Percentiles rank a stretch among this genome's conserved stretches.
Evolutionary conservation across 768 basidiomycete genomes (phyloP).

Genomic region (Termitomyces sp.): DNA sequence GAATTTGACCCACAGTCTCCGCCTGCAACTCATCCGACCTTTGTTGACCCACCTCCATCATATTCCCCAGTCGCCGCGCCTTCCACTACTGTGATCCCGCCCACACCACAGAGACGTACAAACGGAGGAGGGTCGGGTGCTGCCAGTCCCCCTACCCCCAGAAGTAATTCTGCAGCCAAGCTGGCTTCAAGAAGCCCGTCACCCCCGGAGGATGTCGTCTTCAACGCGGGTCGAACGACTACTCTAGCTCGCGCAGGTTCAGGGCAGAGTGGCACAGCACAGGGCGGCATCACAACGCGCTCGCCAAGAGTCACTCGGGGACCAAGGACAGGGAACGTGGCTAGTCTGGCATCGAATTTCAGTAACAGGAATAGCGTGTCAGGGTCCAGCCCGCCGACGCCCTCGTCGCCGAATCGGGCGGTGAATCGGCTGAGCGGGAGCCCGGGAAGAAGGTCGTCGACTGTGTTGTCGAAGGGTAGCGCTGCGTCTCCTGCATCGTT

Average conservation of each 20-base stretch:
- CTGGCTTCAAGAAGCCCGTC: slow-evolving; percentile 39
- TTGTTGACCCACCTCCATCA: slow-evolving; percentile 38
- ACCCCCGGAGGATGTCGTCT: slow-evolving; percentile 33
- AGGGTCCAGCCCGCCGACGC: slow-evolving; percentile 24
- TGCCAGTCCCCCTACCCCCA: slow-evolving; percentile 29
- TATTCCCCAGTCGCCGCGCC: slow-evolving; percentile 34
- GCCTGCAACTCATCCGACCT: slow-evolving; percentile 31
- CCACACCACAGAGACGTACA: slow-evolving; percentile 44
- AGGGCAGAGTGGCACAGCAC: slow-evolving; percentile 24
- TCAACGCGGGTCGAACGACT: slow-evolving; percentile 31
- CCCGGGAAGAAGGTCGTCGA: slow-evolving; percentile 35
- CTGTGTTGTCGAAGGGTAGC: slow-evolving; percentile 43
- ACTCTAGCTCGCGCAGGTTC: slow-evolving; percentile 47
- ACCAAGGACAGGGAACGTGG: slow-evolving; percentile 45
- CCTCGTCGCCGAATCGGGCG: slow-evolving; percentile 26
- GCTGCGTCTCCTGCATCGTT: slow-evolving; percentile 30
- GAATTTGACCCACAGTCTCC: slow-evolving; percentile 41
- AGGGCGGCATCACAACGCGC: slow-evolving; percentile 28
- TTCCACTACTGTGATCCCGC: slow-evolving; percentile 44
- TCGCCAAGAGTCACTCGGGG: slow-evolving; percentile 46
- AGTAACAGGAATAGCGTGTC: slow-evolving; percentile 40
- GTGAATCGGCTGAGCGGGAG: slow-evolving; percentile 46
- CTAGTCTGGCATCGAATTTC: slow-evolving; percentile 51
- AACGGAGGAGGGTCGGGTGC: slow-evolving; percentile 27
- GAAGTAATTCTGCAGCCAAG: slow-evolving; percentile 23